These are phyloP conservation scores for Aspergillus aculeatinus DNA, from an alignment of 2,329 filamentous ascomycete genomes.

Conservation along the genomic window DNA sequence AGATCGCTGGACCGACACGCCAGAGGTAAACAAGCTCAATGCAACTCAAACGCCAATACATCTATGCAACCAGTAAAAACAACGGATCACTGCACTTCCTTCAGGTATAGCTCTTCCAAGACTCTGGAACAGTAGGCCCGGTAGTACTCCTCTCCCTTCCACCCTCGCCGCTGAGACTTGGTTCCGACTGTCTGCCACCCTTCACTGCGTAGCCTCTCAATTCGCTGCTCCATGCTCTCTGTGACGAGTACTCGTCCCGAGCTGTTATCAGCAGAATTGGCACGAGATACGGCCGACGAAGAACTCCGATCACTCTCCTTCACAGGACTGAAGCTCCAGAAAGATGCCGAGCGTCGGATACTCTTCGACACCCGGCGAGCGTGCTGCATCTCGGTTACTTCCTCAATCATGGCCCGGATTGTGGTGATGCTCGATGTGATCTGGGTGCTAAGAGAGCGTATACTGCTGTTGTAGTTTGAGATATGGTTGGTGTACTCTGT, in stretches of 20 bases:
- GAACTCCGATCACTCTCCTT: constrained; percentile 11
- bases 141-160: constrained; percentile 42
- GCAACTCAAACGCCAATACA: not conserved
- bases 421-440: constrained; percentile 28
- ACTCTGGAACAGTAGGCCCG: constrained; percentile 36
- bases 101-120: constrained; percentile 37
- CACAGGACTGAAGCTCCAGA: constrained; percentile 41
- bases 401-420: constrained; percentile 27
- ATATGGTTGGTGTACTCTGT: constrained; percentile 11
- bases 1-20: not conserved
- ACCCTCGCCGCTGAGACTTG: constrained; percentile 29
- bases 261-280: constrained; percentile 1
- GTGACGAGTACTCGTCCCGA: constrained; percentile 6
- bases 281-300: constrained; percentile 9
- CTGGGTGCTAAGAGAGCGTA: constrained; percentile 28
- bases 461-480: constrained; percentile 24
- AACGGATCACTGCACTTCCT: not conserved
- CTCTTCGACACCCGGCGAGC: constrained; percentile 25
- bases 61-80: not conserved
- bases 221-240: constrained; percentile 37
- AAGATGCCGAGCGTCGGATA: constrained; percentile 35
- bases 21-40: not conserved
- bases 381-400: constrained; percentile 26
- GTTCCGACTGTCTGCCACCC: constrained; percentile 42
- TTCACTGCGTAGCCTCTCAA: constrained; percentile 34